Evolutionary conservation across 2,329 filamentous ascomycete species (phyloP).

Genomic region (Cordyceps javanica): DNA sequence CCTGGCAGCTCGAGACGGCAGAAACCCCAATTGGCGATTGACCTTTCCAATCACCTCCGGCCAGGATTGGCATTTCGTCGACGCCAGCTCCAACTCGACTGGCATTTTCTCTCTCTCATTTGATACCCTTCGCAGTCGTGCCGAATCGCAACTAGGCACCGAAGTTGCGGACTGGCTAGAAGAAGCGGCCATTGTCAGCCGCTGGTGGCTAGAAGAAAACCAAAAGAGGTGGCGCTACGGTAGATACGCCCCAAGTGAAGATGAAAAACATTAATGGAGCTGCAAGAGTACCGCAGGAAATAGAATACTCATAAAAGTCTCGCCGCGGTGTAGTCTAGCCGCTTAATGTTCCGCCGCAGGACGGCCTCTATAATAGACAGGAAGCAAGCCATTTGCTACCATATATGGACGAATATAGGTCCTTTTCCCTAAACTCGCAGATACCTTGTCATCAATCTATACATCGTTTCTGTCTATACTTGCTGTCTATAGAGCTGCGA

Average conservation of each 20-base stretch:
- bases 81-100: constrained; percentile 1
- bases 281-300: not conserved
- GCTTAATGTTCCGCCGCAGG: not conserved
- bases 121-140: constrained; percentile 4
- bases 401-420: not conserved
- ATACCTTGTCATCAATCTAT: too few species aligned
- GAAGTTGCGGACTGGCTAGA: constrained; percentile 16
- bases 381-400: not conserved
- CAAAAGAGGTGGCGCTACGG: constrained; percentile 29
- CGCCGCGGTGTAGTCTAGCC: not conserved
- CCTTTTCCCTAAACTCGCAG: not conserved
- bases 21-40: constrained; percentile 18
- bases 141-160: not conserved
- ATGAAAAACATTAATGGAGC: not conserved
- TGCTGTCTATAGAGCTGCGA: too few species aligned
- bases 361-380: not conserved
- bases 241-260: constrained; percentile 7
- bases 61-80: constrained; percentile 11
- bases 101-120: constrained; percentile 10
- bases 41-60: constrained; percentile 21
- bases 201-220: constrained; percentile 32
- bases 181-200: constrained; percentile 26
- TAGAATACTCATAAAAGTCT: not conserved
- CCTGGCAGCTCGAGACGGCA: constrained; percentile 18
- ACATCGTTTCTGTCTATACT: too few species aligned